Evolutionary conservation across 805 yeast species (phyloP).

Genomic region (Suhomyces sp.): DNA sequence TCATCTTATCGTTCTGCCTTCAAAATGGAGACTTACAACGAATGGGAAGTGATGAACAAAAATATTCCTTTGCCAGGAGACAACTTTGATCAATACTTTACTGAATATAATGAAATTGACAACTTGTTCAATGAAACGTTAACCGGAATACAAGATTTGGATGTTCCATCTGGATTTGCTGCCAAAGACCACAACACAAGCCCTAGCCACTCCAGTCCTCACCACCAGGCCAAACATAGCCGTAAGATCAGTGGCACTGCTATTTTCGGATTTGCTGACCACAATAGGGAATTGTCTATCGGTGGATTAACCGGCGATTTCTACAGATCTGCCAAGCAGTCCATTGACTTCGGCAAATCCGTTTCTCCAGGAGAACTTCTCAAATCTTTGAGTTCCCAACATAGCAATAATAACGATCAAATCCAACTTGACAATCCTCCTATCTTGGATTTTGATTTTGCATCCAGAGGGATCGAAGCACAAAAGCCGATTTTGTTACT

Average conservation of each 20-base stretch:
- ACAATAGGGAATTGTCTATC: constrained; percentile 59
- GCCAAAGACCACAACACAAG: constrained; percentile 12
- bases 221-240: constrained; percentile 38
- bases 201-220: background rate
- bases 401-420: background rate
- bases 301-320: constrained; percentile 41
- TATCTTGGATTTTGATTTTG: constrained; percentile 1
- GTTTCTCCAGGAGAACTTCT: constrained; percentile 36
- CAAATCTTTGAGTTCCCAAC: constrained; percentile 13
- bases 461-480: constrained; percentile 15
- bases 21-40: constrained; percentile 19
- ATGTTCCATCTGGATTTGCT: constrained; percentile 50
- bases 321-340: constrained; percentile 16
- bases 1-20: background rate
- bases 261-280: constrained; percentile 70
- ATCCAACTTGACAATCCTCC: constrained; percentile 3
- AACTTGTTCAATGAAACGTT: constrained; percentile 56
- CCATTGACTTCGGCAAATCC: constrained; percentile 25
- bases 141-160: constrained; percentile 57
- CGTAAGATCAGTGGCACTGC: constrained; percentile 76
- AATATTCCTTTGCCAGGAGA: constrained; percentile 51
- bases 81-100: constrained; percentile 47
- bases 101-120: constrained; percentile 49
- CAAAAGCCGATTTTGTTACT: constrained; percentile 22
- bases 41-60: constrained; percentile 23